Percentiles rank a stretch among this genome's conserved stretches.
Conservation (phyloP, 2,329 filamentous ascomycete species). For the Aspergillus spinulosporus region DNA sequence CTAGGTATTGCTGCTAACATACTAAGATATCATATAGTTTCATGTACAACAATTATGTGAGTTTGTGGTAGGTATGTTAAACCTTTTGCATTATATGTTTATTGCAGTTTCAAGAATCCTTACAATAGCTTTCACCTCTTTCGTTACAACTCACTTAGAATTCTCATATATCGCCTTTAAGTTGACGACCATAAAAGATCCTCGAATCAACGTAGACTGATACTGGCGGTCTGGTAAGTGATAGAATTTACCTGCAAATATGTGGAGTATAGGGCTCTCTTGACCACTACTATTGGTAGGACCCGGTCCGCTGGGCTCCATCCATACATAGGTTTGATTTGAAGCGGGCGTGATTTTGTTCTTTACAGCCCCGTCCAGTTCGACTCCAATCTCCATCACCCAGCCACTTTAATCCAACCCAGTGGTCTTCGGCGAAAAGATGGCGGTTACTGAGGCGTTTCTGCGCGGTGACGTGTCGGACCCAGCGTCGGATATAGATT, state of each 20-base stretch:
- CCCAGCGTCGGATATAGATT: constrained; percentile 1
- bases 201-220: neutral
- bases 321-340: neutral
- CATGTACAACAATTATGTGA: no score
- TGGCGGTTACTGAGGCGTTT: constrained; percentile 1
- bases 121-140: no score
- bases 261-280: neutral
- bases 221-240: neutral
- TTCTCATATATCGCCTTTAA: no score
- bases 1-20: no score
- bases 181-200: neutral
- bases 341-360: neutral
- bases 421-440: neutral
- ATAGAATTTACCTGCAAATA: neutral
- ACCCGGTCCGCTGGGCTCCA: neutral
- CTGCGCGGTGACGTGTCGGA: constrained; percentile 10
- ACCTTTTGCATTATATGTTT: no score
- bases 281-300: neutral
- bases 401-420: neutral
- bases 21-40: no score
- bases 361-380: neutral
- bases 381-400: neutral
- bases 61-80: no score
- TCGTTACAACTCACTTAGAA: no score
- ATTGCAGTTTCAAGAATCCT: no score